These are phyloP conservation scores for Xerocomus nothofagi DNA, from an alignment of 1,284 basidiomycete genomes.

Conservation along the genomic window DNA sequence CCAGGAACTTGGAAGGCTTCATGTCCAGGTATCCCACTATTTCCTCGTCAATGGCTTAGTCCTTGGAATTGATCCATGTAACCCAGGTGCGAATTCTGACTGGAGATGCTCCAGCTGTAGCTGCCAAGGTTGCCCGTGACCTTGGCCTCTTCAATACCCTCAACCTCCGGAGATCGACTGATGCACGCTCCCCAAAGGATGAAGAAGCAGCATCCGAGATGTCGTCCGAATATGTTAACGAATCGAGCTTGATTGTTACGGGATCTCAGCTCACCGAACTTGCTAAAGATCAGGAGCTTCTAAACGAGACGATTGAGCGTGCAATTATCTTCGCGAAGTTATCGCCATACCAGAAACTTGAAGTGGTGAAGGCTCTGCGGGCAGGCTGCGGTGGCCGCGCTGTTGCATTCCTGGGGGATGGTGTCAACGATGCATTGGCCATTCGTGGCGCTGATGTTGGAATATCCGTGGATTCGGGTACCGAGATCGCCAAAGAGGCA, in stretches of 20 bases:
- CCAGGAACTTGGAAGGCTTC: conserved; percentile 28
- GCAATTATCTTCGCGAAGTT: conserved; percentile 34
- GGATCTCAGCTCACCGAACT: conserved; percentile 33
- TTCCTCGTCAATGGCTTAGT: neutral
- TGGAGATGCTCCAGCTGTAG: conserved; percentile 32
- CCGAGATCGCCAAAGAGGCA: conserved; percentile 98
- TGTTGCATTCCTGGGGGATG: conserved; percentile 36
- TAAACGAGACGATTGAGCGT: conserved; percentile 33
- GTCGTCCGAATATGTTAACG: conserved; percentile 13
- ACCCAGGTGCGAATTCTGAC: conserved; percentile 34
- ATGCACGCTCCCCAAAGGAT: conserved; percentile 18
- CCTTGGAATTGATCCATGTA: conserved; percentile 2
- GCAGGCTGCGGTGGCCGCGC: conserved; percentile 29
- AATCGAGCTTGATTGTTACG: conserved; percentile 32
- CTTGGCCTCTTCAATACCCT: conserved; percentile 30
- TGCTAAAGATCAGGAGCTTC: conserved; percentile 29
- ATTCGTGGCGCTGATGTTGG: conserved; percentile 82
- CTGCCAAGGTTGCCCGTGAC: conserved; percentile 36
- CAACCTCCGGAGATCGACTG: conserved; percentile 15
- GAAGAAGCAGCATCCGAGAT: conserved; percentile 24
- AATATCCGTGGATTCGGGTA: conserved; percentile 96
- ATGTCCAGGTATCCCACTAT: conserved; percentile 29
- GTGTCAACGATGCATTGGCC: conserved; percentile 35
- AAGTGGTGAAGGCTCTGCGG: conserved; percentile 34
- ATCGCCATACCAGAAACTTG: conserved; percentile 36